Conservation (phyloP, 1,139 yeast genomes). For the Hanseniaspora uvarum region DNA sequence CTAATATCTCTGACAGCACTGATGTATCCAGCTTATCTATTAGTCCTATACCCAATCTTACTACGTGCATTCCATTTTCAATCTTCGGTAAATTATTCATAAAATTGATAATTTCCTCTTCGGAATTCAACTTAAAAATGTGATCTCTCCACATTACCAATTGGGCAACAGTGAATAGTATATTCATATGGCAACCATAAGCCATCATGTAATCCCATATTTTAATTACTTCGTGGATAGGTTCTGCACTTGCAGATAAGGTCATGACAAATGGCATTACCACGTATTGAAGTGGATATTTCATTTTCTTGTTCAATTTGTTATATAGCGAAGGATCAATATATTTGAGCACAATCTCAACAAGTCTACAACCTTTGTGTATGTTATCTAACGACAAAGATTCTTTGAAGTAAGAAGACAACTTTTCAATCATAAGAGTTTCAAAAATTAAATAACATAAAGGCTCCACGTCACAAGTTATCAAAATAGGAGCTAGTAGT, state of each 20-base stretch:
- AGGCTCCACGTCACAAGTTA: slow-evolving; percentile 61
- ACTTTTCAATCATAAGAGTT: slow-evolving; percentile 35
- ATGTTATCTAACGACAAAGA: slow-evolving; percentile 58
- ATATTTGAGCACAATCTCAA: slow-evolving; percentile 59
- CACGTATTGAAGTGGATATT: slow-evolving; percentile 71
- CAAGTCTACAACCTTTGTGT: slow-evolving; percentile 60
- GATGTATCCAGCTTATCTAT: slow-evolving; percentile 33
- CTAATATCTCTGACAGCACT: slow-evolving; percentile 2
- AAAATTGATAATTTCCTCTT: slow-evolving; percentile 41
- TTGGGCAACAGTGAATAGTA: slow-evolving; percentile 77
- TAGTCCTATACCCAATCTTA: slow-evolving; percentile 69
- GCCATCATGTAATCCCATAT: slow-evolving; percentile 90
- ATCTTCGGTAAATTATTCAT: slow-evolving; percentile 64
- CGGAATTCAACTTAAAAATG: slow-evolving; percentile 47
- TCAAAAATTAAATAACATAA: slow-evolving; percentile 66
- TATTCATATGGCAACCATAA: slow-evolving; percentile 81
- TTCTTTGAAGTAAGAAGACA: slow-evolving; percentile 72
- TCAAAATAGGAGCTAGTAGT: slow-evolving; percentile 73
- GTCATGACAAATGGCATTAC: slow-evolving; percentile 79
- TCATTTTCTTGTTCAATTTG: slow-evolving; percentile 35
- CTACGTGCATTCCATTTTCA: slow-evolving; percentile 57
- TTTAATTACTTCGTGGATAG: slow-evolving; percentile 60
- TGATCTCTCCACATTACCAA: slow-evolving; percentile 56
- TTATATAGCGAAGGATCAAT: slow-evolving; percentile 69
- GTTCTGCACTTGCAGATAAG: slow-evolving; percentile 82